Percentiles rank a stretch among this genome's conserved stretches.
phyloP scores from a whole-genome alignment of 2,329 filamentous ascomycete genomes.

The Fusarium coicis region DNA sequence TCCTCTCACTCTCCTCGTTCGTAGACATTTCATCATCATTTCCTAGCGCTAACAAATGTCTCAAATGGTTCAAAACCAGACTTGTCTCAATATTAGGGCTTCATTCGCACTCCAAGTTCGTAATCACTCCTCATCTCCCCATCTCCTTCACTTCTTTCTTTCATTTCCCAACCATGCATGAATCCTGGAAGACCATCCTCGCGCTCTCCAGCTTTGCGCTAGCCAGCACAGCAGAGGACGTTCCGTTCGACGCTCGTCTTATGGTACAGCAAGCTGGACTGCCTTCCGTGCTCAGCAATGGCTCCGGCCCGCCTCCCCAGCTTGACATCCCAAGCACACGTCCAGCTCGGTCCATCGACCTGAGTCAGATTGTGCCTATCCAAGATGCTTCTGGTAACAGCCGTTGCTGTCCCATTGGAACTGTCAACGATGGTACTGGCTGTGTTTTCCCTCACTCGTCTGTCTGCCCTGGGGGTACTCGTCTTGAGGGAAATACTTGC shows the following conservation, averaged over 20 bases:
- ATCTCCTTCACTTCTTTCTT: background rate
- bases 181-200: slow-evolving; percentile 3
- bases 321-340: background rate
- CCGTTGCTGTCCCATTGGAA: slow-evolving; percentile 22
- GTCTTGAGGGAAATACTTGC: slow-evolving; percentile 23
- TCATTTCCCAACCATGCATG: background rate
- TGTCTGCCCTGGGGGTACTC: slow-evolving; percentile 13
- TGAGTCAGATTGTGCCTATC: slow-evolving; percentile 9
- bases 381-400: slow-evolving; percentile 9
- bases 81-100: background rate
- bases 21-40: background rate
- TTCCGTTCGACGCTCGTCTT: background rate
- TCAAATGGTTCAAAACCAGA: background rate
- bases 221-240: background rate
- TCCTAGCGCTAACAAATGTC: background rate
- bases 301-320: background rate
- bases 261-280: slow-evolving; percentile 1
- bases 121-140: background rate
- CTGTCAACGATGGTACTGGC: slow-evolving; percentile 24
- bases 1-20: background rate
- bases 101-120: background rate
- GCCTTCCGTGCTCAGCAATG: background rate
- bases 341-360: slow-evolving; percentile 1
- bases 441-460: slow-evolving; percentile 32
- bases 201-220: background rate